These are phyloP conservation scores for Tinospora cordifolia DNA, from an alignment of 164 flowering plant genomes.

Conservation along the genomic window DNA sequence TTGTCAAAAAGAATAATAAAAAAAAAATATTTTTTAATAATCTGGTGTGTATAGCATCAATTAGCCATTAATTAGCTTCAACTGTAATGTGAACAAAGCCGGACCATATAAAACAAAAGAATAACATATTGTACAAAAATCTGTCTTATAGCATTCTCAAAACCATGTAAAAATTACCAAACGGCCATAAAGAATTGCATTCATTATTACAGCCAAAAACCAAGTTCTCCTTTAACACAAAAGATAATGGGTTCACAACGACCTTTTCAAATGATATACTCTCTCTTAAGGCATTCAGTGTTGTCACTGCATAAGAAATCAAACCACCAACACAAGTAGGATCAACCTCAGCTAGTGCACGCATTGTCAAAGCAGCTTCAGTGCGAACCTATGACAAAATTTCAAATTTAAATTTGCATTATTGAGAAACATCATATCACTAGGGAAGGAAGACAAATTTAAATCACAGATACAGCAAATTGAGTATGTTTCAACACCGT, in stretches of 20 bases:
- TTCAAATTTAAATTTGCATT: background rate
- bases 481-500: too few relatives aligned
- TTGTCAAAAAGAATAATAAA: too few relatives aligned
- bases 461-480: background rate
- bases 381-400: constrained; percentile 58
- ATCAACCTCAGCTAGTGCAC: constrained; percentile 86
- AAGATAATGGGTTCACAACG: background rate
- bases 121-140: too few relatives aligned
- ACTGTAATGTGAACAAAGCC: too few relatives aligned
- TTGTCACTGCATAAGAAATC: constrained; percentile 78
- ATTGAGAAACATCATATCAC: background rate
- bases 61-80: too few relatives aligned
- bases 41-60: too few relatives aligned
- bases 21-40: too few relatives aligned
- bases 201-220: background rate
- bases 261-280: constrained; percentile 83
- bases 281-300: constrained; percentile 74
- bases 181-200: background rate
- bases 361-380: constrained; percentile 89
- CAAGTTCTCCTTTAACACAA: background rate
- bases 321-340: constrained; percentile 94
- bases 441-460: background rate
- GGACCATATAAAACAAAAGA: background rate
- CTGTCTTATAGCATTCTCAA: too few relatives aligned
- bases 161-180: background rate